These are phyloP conservation scores for Lecanicillium sp. DNA, from an alignment of 2,329 filamentous ascomycete species.

Conservation along the genomic window DNA sequence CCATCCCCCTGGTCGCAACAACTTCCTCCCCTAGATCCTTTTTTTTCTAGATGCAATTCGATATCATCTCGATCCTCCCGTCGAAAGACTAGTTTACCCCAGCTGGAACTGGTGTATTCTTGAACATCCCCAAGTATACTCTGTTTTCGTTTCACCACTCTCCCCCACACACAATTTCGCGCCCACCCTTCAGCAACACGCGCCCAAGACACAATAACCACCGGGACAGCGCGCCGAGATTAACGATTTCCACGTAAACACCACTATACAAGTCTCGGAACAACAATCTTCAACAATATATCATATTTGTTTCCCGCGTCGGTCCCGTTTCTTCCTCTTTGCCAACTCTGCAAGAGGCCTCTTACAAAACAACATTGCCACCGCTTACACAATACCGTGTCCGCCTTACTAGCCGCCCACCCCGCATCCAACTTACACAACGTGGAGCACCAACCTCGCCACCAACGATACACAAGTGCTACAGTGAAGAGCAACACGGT, in stretches of 20 bases:
- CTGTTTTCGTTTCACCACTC: background rate
- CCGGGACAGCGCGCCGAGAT: too few species aligned
- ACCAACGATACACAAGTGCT: constrained; percentile 5
- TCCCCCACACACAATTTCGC: background rate
- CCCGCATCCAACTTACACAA: constrained; percentile 12
- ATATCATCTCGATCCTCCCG: background rate
- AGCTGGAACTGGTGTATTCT: constrained; percentile 6
- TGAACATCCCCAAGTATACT: background rate
- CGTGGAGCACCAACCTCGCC: constrained; percentile 11
- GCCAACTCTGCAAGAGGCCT: background rate
- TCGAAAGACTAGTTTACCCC: background rate
- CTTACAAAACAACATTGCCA: background rate
- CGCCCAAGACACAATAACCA: background rate
- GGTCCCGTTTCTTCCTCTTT: background rate
- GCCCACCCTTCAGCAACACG: background rate
- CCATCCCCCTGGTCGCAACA: background rate
- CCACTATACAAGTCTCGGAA: too few species aligned
- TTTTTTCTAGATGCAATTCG: background rate
- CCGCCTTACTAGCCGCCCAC: background rate
- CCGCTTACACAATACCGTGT: background rate
- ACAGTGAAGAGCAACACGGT: background rate
- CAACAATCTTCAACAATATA: too few species aligned
- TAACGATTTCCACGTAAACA: background rate
- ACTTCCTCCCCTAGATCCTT: background rate
- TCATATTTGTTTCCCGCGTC: background rate